Base-by-base conservation (phyloP, 2,329 filamentous ascomycete genomes). In the Aspergillus aculeatinus region DNA sequence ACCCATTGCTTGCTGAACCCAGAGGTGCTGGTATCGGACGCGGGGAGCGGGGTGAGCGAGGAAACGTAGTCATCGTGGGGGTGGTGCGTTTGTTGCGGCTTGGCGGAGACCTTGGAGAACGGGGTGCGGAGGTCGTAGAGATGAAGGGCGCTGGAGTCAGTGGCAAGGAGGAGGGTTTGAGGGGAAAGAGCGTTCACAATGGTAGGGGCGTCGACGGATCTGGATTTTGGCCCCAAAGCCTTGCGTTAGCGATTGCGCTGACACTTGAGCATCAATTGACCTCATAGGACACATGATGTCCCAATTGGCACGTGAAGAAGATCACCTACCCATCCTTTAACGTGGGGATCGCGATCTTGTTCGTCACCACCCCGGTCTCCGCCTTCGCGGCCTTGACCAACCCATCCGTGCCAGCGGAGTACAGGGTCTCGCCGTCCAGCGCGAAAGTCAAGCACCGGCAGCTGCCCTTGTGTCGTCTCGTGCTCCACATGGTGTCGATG, bases 1-100 rank as follows among this genome's bases (percentile, higher is more conserved):
- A 97, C 85, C 90, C 92, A 99, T 78, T 98, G 94, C 77, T 96
- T 96, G 69, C 91, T 87, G 74, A 91, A 94, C 5, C 93, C 93
- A 19, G 89, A 94, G 0, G 92, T 96, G 74, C 90, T 95, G 58
- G 89, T 86, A 31, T 88, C 84, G 2, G 89, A 89, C 0, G 93
- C 85, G 0, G 93, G 92, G 0, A 99, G 84, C 1, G 93, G 88
- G 0, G 91, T 90, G 49, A 99, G 83, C 53, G 91, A 93, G 33
- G 93, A 95, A 57, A 99, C 86, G 76, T 96, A 97, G 79, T 98
- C 94, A 68, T 90, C 87, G 77, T 99, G 95, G 0, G 94, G 94
- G 63, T 87, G 87, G 72, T 94, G 89, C 10, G 91, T 92, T 71
- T 93, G 90, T 23, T 88, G 84, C 1, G 92, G 92, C 64, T 85